Evolutionary conservation across 768 basidiomycete species (phyloP).

Genomic region (Collybia mongolica): DNA sequence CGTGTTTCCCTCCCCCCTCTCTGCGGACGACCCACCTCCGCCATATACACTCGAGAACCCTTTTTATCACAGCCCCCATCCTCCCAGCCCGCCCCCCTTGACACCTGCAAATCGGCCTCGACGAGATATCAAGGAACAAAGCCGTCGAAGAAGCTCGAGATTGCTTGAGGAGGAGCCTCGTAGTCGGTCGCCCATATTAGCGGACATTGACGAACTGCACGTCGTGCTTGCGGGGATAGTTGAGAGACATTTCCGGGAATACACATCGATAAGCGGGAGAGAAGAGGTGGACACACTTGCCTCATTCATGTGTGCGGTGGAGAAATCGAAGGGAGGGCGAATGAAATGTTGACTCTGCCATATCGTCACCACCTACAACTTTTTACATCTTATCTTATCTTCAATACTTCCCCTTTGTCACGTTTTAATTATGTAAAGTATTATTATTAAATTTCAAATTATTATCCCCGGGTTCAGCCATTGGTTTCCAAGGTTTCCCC

Average conservation of each 20-base stretch:
- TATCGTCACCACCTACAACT: background rate
- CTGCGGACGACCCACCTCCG: constrained; percentile 66
- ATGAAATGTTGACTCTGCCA: constrained; percentile 10
- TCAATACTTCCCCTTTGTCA: background rate
- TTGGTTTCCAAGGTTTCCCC: background rate
- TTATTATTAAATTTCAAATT: background rate
- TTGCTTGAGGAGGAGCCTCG: constrained; percentile 63
- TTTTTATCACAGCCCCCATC: constrained; percentile 40
- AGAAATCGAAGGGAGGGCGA: constrained; percentile 47
- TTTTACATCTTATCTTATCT: background rate
- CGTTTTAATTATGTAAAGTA: background rate
- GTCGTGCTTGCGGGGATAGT: constrained; percentile 65
- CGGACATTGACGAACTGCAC: constrained; percentile 70
- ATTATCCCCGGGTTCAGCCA: background rate
- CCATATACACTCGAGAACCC: constrained; percentile 60
- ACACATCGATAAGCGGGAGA: constrained; percentile 44
- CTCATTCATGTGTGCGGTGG: constrained; percentile 76
- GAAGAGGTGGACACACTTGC: constrained; percentile 84
- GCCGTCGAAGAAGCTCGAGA: constrained; percentile 68
- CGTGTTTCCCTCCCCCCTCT: constrained; percentile 69
- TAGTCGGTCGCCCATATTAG: constrained; percentile 60
- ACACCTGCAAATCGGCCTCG: constrained; percentile 74
- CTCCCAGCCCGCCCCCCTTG: constrained; percentile 48
- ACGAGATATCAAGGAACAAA: constrained; percentile 62
- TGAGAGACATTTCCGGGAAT: constrained; percentile 70